Base-by-base conservation (phyloP, 257 asterid genomes). In the Nicotiana attenuata region DNA sequence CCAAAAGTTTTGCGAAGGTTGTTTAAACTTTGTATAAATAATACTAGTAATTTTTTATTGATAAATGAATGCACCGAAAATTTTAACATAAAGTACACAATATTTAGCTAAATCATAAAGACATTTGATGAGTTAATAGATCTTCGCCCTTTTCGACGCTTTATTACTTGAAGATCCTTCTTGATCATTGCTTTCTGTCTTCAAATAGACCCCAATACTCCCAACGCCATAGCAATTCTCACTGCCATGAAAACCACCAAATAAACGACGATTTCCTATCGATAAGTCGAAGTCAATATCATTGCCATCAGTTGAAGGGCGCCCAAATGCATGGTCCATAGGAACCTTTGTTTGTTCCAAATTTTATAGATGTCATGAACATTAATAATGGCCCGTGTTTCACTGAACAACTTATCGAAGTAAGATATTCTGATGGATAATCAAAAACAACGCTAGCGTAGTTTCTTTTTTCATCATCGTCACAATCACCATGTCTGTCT, bases 221-320 rank as follows among this genome's bases (percentile, higher is more conserved):
- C 5, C 63, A 56, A 56, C 66, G 15, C 76, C 1, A 3, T 26
- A 1, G 63, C 82, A 68, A 0, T 85, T 76, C 1, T 81, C 63
- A 22, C 24, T 57, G 81, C 91, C 93, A 13, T 86, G 84, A 76
- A 90, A 86, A 4, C 91, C 92, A 24, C 84, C 82, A 38, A 90
- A 89, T 35, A 82, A 85, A 4, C 83, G 83, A 7, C 75, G 66
- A 6, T 82, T 76, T 35, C 90, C 91, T 1, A 89, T 84, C 17
- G 29, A 50, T 84, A 86, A 84, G 10, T 14, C 7, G 82, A 86
- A 89, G 53, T 31, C 5, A 31, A 31, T 31, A 31, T 86, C 87
- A 13, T 56, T 78, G 17, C 13, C 31, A 16, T 55, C 15, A 10
- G 53, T 3, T 41, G 57, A 61, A 5, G 31, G 55, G 5, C 16